A percentile compares a stretch with the other conserved stretches of the same genome.
phyloP scores from a whole-genome alignment of 257 asterid species.

The Eucommia ulmoides region DNA sequence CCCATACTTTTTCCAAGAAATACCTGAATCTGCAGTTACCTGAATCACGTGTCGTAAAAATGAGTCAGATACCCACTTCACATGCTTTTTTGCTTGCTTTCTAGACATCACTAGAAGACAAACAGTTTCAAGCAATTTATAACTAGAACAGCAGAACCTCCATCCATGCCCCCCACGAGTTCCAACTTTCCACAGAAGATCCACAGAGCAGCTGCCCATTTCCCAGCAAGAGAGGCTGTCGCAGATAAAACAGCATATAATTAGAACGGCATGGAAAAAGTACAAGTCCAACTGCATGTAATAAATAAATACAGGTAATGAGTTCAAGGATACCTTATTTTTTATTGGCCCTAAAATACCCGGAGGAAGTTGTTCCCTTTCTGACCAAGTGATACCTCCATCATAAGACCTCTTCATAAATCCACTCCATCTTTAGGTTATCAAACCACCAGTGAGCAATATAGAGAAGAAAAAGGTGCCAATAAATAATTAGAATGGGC shows the following conservation, averaged over 20 bases:
- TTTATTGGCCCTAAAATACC: conserved; percentile 94
- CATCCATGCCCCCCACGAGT: conserved; percentile 99
- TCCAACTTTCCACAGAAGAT: conserved; percentile 98
- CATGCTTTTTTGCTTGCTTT: background rate
- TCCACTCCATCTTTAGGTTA: conserved; percentile 71
- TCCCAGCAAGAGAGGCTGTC: conserved; percentile 76
- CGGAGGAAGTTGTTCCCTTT: conserved; percentile 85
- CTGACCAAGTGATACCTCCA: conserved; percentile 75
- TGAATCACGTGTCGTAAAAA: conserved; percentile 17
- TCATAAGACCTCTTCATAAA: conserved; percentile 79
- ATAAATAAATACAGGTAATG: background rate
- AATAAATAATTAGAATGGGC: too few relatives aligned
- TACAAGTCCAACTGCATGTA: too few relatives aligned
- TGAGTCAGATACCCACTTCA: background rate
- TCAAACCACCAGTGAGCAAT: conserved; percentile 7
- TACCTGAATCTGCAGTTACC: conserved; percentile 75
- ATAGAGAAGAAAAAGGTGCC: too few relatives aligned
- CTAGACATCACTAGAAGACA: background rate
- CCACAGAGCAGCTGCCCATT: conserved; percentile 89
- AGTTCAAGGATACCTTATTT: conserved; percentile 47
- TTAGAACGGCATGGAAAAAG: too few relatives aligned
- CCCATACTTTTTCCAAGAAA: conserved; percentile 79
- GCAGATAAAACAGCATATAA: conserved; percentile 5
- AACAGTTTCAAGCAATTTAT: background rate
- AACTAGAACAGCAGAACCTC: conserved; percentile 65